Evolutionary conservation across 768 basidiomycete species (phyloP), one percentile per base, ranked within the genome.

Genomic region (Tremella mesenterica): DNA sequence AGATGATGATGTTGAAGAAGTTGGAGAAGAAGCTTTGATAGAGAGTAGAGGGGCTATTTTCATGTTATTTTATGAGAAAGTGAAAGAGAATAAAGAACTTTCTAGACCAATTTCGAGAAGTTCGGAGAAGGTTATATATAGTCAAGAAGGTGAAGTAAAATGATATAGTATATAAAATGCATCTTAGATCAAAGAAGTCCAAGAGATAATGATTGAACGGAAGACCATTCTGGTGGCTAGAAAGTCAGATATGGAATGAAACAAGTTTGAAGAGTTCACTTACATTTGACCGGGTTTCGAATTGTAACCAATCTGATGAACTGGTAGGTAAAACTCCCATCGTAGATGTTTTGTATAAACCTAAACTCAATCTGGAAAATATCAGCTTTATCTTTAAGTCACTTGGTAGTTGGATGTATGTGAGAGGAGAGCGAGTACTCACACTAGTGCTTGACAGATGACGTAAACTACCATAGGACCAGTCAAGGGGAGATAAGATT

Each of bases 1-100:
- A 65, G 93, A 99, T 74, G 67, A 85, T 85, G 78, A 85, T 36
- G 67, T 73, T 61, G 76, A 18, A 50, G 76, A 56, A 71, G 75
- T 51, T 73, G 81, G 67, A 57, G 77, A 41, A 73, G 85, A 26
- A 81, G 85, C n/a, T 77, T 78, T 31, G 78, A 62, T 71, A 51
- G 67, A 59, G 47, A 62, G 84, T 48, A 77, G 80, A 18, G 86
- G 81, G 57, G 79, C 77, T 16, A 67, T 71, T 2, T 93, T 96
- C 73, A 88, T 99, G 86, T 78, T 96, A 33, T 97, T 88, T 67
- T 99, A 97, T 64, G 93, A 99, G 77, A 80, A 83, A 41, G 76
- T 84, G 27, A 72, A 58, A 25, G 66, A 65, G 43, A 62, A 59
- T 53, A 31, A 39, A 25, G 48, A 25, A 20, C 30, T n/a, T n/a